Evolutionary conservation across 176 grass and related monocot species (phyloP), one percentile per base, ranked within the genome.

Genomic region (Rhynchospora breviuscula): DNA sequence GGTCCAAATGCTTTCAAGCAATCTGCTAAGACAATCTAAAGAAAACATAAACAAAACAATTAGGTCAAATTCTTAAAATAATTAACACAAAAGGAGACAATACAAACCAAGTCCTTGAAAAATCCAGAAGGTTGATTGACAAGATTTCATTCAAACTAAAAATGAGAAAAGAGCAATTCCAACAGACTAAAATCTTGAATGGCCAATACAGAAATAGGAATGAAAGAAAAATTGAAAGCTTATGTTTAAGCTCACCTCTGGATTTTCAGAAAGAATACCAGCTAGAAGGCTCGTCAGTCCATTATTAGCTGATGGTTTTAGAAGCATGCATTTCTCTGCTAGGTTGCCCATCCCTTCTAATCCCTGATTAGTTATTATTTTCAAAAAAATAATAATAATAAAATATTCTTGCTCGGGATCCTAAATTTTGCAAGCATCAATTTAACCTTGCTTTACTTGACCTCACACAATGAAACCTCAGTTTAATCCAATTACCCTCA

Each of bases 271-370:
- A 89, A 98, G 84, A 83, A 93, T 90, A 60, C 90, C 95, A 10
- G 80, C 89, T 82, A 98, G 19, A 69, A 98, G 95, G 70, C 83
- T 82, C 63, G 86, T 89, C 84, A 98, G 88, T 85, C 95, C 89
- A 86, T 67, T 86, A 84, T 82, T 82, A 47, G 88, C 82, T 19
- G 92, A 84, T 49, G 95, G 91, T 86, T 93, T 95, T 85, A 98
- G 89, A 48, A 93, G 89, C 84, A 90, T 93, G 79, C 95, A 98
- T 89, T 90, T 95, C 83, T 91, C 87, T 45, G 92, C 88, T 72
- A 93, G 89, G 84, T 89, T 90, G 65, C 92, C 86, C 87, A 98
- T 87, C 75, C 91, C 95, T 88, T 98, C 95, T 82, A 98, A 91
- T 87, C 91, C 95, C 95, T 98, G 87, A 82, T 57, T 88, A 84